A percentile compares a stretch with the other conserved stretches of the same genome.
Evolutionary conservation across 2,329 filamentous ascomycete species (phyloP).

Genomic region (Claviceps humidiphila): DNA sequence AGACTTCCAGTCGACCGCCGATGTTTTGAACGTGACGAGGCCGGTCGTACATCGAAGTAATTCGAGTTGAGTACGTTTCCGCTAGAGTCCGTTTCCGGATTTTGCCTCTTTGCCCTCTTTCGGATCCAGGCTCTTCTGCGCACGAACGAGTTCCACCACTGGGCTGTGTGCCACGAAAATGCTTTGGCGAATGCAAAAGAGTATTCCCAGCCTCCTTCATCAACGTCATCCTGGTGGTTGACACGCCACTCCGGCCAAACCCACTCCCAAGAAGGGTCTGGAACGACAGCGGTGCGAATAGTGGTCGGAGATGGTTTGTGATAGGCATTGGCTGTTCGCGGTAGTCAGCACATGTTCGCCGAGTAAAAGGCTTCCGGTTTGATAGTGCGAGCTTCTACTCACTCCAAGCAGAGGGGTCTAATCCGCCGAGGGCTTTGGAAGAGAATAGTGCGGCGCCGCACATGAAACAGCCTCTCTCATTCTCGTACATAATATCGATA

Average conservation of each 20-base stretch:
- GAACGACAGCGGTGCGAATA: slow-evolving; percentile 79
- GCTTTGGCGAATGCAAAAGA: slow-evolving; percentile 68
- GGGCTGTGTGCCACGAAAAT: slow-evolving; percentile 78
- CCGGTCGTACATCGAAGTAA: slow-evolving; percentile 64
- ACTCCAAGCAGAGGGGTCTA: slow-evolving; percentile 78
- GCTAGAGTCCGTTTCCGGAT: slow-evolving; percentile 31
- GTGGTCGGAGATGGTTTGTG: slow-evolving; percentile 47
- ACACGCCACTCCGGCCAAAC: slow-evolving; percentile 53
- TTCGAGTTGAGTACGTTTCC: slow-evolving; percentile 59
- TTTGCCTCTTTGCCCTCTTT: slow-evolving; percentile 52
- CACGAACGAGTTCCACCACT: slow-evolving; percentile 95
- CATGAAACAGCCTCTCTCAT: slow-evolving; percentile 80
- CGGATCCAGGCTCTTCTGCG: slow-evolving; percentile 78
- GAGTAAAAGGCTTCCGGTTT: too few species aligned
- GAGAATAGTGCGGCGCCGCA: slow-evolving; percentile 90
- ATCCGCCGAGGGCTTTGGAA: slow-evolving; percentile 64
- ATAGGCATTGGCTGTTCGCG: slow-evolving; percentile 41
- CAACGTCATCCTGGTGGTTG: slow-evolving; percentile 58
- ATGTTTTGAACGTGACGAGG: slow-evolving; percentile 21
- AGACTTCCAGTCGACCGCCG: slow-evolving; percentile 20
- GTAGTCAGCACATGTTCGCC: slow-evolving; percentile 2
- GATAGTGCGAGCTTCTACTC: slow-evolving; percentile 8
- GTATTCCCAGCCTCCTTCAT: slow-evolving; percentile 93
- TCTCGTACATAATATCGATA: slow-evolving; percentile 88
- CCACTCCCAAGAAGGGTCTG: slow-evolving; percentile 94